Base-by-base conservation (phyloP, 148 eudicot genomes). In the Bassia scoparia region DNA sequence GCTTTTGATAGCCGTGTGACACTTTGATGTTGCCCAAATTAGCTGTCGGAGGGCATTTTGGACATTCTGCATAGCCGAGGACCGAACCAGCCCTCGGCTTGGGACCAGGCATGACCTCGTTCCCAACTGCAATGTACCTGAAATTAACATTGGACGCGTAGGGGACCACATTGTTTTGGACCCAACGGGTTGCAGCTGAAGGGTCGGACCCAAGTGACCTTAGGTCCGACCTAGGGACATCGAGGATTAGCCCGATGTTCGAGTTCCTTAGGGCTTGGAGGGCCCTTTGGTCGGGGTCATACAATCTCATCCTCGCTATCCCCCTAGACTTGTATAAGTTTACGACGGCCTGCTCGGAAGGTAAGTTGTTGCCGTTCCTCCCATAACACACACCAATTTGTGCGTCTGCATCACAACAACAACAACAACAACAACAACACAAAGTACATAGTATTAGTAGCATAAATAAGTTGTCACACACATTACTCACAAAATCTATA, bases 101-200 rank as follows among this genome's bases (percentile, higher is more conserved):
- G 70, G n/a, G n/a, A 3, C 30, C 24, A 0, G 89, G 84, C 52
- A 66, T 59, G 34, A 87, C 70, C 58, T 80, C 86, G n/a, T 87
- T 87, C 41, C 89, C 89, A 7, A 87, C 89, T 17, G 89, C 73
- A n/a, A 87, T 87, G 83, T 84, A 87, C 0, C 74, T 61, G 55
- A 86, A 77, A 31, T 79, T 79, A 53, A 86, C 77, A 60, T 68
- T 52, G 24, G 87, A 80, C 24, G 81, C 79, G 30, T 62, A 84
- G 67, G 82, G 79, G 31, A 43, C 66, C 2, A 87, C 82, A 43
- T 87, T 81, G 73, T 12, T 69, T 46, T 79, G 80, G 48, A 87
- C 83, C 88, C 88, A 87, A 9, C 48, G 63, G 29, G 0, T 48
- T 8, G 90, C 87, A 61, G 75, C 77, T 5, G 74, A 68, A 58